Conservation (phyloP, 768 basidiomycete species). For the Boletus rex-veris region DNA sequence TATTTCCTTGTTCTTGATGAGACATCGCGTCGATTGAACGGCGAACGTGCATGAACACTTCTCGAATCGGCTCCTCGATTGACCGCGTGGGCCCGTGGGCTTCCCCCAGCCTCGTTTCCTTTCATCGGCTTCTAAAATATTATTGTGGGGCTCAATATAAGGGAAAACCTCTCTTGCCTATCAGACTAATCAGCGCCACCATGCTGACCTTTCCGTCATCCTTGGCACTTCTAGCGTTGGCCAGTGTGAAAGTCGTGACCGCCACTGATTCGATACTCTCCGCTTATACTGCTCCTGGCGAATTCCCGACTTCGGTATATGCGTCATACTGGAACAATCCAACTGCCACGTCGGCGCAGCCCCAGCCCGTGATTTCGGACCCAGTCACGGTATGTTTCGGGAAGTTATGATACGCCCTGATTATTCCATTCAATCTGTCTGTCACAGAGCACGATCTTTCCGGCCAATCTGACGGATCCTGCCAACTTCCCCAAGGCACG, state of each 20-base stretch:
- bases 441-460: slow-evolving; percentile 51
- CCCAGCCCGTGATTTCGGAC: slow-evolving; percentile 69
- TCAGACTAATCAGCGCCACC: background rate
- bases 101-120: background rate
- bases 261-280: slow-evolving; percentile 17
- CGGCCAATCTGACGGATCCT: slow-evolving; percentile 57
- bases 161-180: background rate
- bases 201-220: slow-evolving; percentile 16
- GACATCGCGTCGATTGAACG: background rate
- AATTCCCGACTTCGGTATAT: slow-evolving; percentile 61
- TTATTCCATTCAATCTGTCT: background rate
- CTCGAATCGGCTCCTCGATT: background rate
- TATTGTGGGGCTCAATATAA: slow-evolving; percentile 1
- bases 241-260: background rate
- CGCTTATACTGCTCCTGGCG: slow-evolving; percentile 57
- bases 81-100: background rate
- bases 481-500: slow-evolving; percentile 49
- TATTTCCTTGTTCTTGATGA: background rate
- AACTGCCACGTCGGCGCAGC: slow-evolving; percentile 64
- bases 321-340: slow-evolving; percentile 64
- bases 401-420: background rate
- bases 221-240: slow-evolving; percentile 12
- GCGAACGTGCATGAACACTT: slow-evolving; percentile 13
- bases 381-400: slow-evolving; percentile 49
- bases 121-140: background rate